phyloP scores from a whole-genome alignment of 176 grass and related monocot genomes.

The Echinochloa phyllopogon region DNA sequence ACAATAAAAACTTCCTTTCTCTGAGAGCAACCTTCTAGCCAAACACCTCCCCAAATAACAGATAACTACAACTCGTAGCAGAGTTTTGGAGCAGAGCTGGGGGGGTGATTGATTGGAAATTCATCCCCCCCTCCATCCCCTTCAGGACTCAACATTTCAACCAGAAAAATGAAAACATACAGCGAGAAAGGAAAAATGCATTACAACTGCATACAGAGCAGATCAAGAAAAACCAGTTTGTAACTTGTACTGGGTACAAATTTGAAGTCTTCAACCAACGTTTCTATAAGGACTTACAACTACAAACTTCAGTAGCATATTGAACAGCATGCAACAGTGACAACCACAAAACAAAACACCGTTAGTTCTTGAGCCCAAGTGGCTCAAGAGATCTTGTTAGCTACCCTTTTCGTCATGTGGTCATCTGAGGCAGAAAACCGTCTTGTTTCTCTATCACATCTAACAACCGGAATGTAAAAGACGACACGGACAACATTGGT shows the following conservation, averaged over 20 bases:
- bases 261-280: conserved; percentile 9
- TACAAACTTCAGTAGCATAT: conserved; percentile 34
- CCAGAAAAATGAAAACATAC: neutral
- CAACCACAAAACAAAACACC: conserved; percentile 46
- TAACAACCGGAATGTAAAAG: conserved; percentile 39
- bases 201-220: neutral
- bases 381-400: conserved; percentile 41
- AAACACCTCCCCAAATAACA: too few species aligned
- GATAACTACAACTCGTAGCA: too few species aligned
- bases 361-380: conserved; percentile 50
- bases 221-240: neutral
- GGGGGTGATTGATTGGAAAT: too few species aligned
- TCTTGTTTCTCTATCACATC: conserved; percentile 43
- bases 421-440: conserved; percentile 45
- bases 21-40: too few species aligned
- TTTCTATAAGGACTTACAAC: conserved; percentile 42
- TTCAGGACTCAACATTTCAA: neutral
- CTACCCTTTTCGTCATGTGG: conserved; percentile 38
- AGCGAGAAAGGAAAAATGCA: neutral
- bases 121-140: too few species aligned
- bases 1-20: too few species aligned
- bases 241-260: conserved; percentile 12
- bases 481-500: neutral
- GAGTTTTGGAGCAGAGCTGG: too few species aligned
- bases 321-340: conserved; percentile 42